A percentile compares a stretch with the other conserved stretches of the same genome.
These are phyloP conservation scores for Mycena capillaripes DNA, from an alignment of 768 basidiomycete genomes.

Conservation along the genomic window DNA sequence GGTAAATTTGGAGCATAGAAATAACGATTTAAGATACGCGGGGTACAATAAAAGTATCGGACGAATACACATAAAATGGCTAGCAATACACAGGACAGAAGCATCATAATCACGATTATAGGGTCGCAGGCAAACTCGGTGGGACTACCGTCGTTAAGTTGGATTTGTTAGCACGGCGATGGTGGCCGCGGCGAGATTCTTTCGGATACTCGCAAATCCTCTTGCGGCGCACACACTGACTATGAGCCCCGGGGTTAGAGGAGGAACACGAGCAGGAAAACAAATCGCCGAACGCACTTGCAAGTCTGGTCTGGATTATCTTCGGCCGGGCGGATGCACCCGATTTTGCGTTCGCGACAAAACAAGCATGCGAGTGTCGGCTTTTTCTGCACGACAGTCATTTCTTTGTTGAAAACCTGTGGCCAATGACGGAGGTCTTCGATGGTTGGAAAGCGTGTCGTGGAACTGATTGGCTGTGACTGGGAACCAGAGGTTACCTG, in stretches of 20 bases:
- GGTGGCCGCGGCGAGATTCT: not conserved
- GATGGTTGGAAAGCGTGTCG: not conserved
- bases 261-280: not conserved
- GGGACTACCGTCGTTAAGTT: not conserved
- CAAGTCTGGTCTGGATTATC: conserved; percentile 2
- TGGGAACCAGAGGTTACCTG: not conserved
- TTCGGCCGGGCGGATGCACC: not conserved
- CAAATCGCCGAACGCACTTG: not conserved
- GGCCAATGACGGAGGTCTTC: not conserved
- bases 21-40: too few relatives aligned
- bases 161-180: not conserved
- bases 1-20: too few relatives aligned
- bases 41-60: too few relatives aligned
- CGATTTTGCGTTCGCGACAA: conserved; percentile 12
- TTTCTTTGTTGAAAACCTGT: not conserved
- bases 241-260: not conserved
- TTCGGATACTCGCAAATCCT: conserved; percentile 4
- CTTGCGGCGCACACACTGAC: conserved; percentile 13
- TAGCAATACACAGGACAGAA: too few relatives aligned
- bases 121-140: conserved; percentile 35
- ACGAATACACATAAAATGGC: too few relatives aligned
- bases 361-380: not conserved
- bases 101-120: not conserved
- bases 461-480: not conserved
- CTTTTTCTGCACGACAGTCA: not conserved